phyloP scores from a whole-genome alignment of 805 yeast species.

The Maudiozyma saulgeensis region DNA sequence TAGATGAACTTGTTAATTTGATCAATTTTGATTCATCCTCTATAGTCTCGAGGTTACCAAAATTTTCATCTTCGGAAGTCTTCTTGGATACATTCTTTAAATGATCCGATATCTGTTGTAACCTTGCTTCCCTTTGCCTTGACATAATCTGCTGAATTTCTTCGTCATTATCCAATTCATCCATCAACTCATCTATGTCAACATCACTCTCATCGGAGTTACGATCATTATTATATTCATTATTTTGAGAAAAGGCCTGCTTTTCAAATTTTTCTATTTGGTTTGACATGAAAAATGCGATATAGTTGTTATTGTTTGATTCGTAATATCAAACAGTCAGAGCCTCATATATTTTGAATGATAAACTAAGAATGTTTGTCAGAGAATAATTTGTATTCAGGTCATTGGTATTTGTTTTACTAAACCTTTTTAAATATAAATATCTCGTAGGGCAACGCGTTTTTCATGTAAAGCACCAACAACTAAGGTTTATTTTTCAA shows the following conservation, averaged over 20 bases:
- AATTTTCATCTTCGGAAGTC: conserved; percentile 31
- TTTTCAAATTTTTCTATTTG: conserved; percentile 1
- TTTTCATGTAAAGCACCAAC: too few relatives aligned
- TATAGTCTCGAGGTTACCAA: conserved; percentile 36
- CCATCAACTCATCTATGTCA: conserved; percentile 36
- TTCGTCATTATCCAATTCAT: conserved; percentile 39
- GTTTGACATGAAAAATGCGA: neutral
- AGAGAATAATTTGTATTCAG: too few relatives aligned
- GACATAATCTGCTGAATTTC: conserved; percentile 39
- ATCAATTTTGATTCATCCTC: conserved; percentile 49
- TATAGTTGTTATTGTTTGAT: too few relatives aligned
- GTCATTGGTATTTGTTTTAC: too few relatives aligned
- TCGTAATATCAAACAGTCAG: too few relatives aligned
- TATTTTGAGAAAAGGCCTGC: neutral
- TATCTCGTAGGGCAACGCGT: too few relatives aligned
- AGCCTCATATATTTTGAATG: too few relatives aligned
- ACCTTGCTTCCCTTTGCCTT: conserved; percentile 52
- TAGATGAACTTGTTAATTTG: conserved; percentile 37
- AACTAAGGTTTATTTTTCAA: too few relatives aligned
- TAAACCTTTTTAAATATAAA: too few relatives aligned
- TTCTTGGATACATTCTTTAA: conserved; percentile 29
- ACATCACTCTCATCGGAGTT: conserved; percentile 8
- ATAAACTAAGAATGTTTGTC: too few relatives aligned
- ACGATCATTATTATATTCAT: neutral
- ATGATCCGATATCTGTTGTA: conserved; percentile 44